phyloP scores from a whole-genome alignment of 352 stramenopile genomes.

The Pythium angustatum region DNA sequence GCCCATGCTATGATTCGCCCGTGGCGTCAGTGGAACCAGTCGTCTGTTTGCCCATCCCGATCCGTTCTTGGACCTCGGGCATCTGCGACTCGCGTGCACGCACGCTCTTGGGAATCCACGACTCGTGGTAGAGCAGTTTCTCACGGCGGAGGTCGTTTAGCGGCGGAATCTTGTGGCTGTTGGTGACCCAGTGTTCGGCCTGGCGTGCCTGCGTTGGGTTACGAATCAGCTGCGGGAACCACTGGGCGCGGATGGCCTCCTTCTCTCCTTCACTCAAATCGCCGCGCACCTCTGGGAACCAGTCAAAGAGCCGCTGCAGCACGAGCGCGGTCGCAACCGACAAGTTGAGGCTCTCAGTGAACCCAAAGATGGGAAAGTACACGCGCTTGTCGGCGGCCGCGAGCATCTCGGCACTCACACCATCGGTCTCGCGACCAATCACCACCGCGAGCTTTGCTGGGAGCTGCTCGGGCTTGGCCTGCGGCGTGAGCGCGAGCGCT shows the following conservation, averaged over 20 bases:
- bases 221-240: constrained; percentile 63
- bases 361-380: constrained; percentile 92
- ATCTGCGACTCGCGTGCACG: constrained; percentile 55
- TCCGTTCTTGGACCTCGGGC: constrained; percentile 62
- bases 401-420: constrained; percentile 90
- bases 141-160: constrained; percentile 60
- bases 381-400: constrained; percentile 83
- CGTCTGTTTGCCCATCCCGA: constrained; percentile 33
- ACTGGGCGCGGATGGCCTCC: constrained; percentile 49
- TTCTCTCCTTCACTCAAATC: constrained; percentile 53
- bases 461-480: constrained; percentile 56
- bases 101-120: constrained; percentile 71
- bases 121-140: constrained; percentile 48
- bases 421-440: constrained; percentile 92
- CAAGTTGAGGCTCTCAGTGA: constrained; percentile 94
- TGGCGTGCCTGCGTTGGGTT: constrained; percentile 68
- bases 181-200: constrained; percentile 49
- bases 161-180: constrained; percentile 40
- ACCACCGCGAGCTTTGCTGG: constrained; percentile 90
- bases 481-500: constrained; percentile 45
- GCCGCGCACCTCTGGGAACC: constrained; percentile 66
- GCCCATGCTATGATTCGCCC: too few relatives aligned
- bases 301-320: constrained; percentile 84
- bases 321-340: constrained; percentile 92
- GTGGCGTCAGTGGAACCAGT: too few relatives aligned